Percentiles rank a stretch among this genome's conserved stretches.
phyloP scores from a whole-genome alignment of 768 basidiomycete species.

The Phlebiopsis gigantea region DNA sequence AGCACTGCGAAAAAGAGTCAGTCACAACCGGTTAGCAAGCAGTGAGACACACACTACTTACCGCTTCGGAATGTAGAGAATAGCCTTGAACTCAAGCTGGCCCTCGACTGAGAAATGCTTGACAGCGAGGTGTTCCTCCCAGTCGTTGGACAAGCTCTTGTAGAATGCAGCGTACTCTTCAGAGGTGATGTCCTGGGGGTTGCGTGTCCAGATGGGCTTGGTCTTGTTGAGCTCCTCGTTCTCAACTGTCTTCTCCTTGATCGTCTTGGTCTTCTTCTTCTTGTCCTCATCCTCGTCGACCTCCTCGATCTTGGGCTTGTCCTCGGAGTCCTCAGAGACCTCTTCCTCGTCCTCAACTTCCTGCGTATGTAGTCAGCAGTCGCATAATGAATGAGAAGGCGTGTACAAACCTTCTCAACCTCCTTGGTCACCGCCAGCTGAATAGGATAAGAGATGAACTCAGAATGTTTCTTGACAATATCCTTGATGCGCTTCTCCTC shows the following conservation, averaged over 20 bases:
- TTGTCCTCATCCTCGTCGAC: conserved; percentile 71
- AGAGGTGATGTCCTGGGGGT: conserved; percentile 85
- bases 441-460: conserved; percentile 99
- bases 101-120: conserved; percentile 99
- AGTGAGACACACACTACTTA: conserved; percentile 30
- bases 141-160: conserved; percentile 99
- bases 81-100: conserved; percentile 99
- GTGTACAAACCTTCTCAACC: conserved; percentile 82
- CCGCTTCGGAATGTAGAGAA: conserved; percentile 96
- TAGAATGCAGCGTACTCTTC: conserved; percentile 98
- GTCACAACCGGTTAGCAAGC: too few species aligned
- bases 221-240: conserved; percentile 99
- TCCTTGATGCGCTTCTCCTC: conserved; percentile 99
- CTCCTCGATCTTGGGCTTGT: conserved; percentile 69
- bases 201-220: conserved; percentile 99
- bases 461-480: conserved; percentile 99
- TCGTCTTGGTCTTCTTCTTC: conserved; percentile 77
- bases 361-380: conserved; percentile 32
- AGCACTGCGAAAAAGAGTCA: conserved; percentile 50
- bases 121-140: conserved; percentile 99
- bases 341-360: conserved; percentile 91
- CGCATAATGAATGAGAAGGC: neutral
- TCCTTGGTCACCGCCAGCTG: conserved; percentile 98
- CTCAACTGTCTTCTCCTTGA: conserved; percentile 80
- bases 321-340: conserved; percentile 74